Conservation (phyloP, 2,329 filamentous ascomycete species). For the Tolypocladium endophyticum region DNA sequence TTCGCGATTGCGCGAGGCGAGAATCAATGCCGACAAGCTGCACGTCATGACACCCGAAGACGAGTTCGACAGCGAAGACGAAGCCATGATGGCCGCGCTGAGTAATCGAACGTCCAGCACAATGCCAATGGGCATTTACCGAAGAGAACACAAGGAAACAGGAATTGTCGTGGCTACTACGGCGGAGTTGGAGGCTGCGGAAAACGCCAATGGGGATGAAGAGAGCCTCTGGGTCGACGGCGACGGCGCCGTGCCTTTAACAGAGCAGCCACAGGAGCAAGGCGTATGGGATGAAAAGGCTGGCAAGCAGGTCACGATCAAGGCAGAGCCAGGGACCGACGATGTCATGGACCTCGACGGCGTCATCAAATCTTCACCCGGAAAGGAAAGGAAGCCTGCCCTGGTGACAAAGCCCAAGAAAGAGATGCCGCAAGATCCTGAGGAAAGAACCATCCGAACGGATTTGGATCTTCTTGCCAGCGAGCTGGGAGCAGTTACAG, state of each 20-base stretch:
- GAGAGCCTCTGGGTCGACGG: slow-evolving; percentile 35
- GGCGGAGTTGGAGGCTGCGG: slow-evolving; percentile 46
- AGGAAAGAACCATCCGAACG: slow-evolving; percentile 26
- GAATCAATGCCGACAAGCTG: slow-evolving; percentile 48
- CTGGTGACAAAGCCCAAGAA: slow-evolving; percentile 11
- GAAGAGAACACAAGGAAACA: slow-evolving; percentile 42
- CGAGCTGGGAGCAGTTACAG: slow-evolving; percentile 28
- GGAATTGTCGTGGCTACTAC: slow-evolving; percentile 44
- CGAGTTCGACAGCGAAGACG: slow-evolving; percentile 34
- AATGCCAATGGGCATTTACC: slow-evolving; percentile 46
- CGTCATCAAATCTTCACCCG: slow-evolving; percentile 11
- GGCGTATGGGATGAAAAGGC: slow-evolving; percentile 33
- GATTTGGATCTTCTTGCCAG: slow-evolving; percentile 30
- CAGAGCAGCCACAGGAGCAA: slow-evolving; percentile 23
- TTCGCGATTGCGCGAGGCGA: slow-evolving; percentile 24
- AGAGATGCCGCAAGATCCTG: slow-evolving; percentile 20
- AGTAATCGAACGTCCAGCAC: slow-evolving; percentile 19
- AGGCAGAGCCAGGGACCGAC: slow-evolving; percentile 33
- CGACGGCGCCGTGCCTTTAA: slow-evolving; percentile 13
- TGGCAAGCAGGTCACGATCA: slow-evolving; percentile 25
- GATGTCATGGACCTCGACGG: slow-evolving; percentile 30
- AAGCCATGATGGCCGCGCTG: slow-evolving; percentile 27
- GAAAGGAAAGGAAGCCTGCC: slow-evolving; percentile 12
- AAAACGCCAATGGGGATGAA: slow-evolving; percentile 33
- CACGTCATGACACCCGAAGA: slow-evolving; percentile 31